Conservation (phyloP, 768 basidiomycete genomes). For the Mycena sanguinolenta region DNA sequence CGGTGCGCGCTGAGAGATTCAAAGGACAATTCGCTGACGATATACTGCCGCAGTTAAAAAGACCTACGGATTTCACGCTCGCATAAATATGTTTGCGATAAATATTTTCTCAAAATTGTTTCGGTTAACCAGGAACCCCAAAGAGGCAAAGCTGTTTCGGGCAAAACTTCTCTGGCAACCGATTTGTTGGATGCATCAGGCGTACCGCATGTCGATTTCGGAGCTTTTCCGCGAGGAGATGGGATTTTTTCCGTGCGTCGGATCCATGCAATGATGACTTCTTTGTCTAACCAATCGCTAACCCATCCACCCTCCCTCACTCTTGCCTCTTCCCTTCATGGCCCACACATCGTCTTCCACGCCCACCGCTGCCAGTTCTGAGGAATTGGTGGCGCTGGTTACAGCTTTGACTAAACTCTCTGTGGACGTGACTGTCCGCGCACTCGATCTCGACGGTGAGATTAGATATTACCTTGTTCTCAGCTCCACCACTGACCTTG, state of each 20-base stretch:
- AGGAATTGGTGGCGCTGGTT: slow-evolving; percentile 18
- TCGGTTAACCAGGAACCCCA: too few species aligned
- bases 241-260: too few species aligned
- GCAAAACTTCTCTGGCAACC: too few species aligned
- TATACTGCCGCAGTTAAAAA: neutral
- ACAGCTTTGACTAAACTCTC: neutral
- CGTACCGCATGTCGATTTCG: too few species aligned
- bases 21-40: neutral
- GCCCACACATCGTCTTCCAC: neutral
- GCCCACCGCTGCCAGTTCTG: neutral
- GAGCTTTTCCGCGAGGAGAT: too few species aligned
- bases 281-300: too few species aligned
- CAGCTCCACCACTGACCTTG: neutral
- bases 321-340: neutral
- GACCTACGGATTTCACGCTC: too few species aligned
- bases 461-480: neutral
- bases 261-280: too few species aligned
- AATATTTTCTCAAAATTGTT: too few species aligned
- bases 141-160: too few species aligned
- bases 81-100: too few species aligned
- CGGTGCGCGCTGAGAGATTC: neutral
- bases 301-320: neutral
- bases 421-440: slow-evolving; percentile 3
- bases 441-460: slow-evolving; percentile 1
- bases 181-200: too few species aligned